These are phyloP conservation scores for Phaeomoniella chlamydospora DNA, from an alignment of 2,329 filamentous ascomycete species.

Conservation along the genomic window DNA sequence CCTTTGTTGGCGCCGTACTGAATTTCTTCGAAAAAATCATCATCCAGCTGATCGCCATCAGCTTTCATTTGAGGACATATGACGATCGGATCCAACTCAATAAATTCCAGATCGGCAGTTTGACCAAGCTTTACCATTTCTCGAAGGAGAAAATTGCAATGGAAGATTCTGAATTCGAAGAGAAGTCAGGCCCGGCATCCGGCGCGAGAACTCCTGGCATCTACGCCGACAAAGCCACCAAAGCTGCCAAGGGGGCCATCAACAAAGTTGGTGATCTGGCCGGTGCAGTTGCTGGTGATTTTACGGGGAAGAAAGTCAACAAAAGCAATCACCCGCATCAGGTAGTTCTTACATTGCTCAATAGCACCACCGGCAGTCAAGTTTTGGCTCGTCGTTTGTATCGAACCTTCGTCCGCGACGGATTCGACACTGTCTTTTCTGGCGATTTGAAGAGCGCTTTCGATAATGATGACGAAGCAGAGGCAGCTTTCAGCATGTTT, in stretches of 20 bases:
- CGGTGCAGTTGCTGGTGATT: constrained; percentile 75
- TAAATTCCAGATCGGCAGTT: constrained; percentile 67
- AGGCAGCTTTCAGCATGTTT: constrained; percentile 80
- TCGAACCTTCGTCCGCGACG: constrained; percentile 65
- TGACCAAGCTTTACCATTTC: constrained; percentile 50
- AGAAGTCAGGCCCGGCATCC: constrained; percentile 35
- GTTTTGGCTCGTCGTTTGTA: constrained; percentile 78
- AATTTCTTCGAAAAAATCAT: constrained; percentile 88
- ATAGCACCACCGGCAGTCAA: constrained; percentile 59
- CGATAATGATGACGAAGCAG: constrained; percentile 68
- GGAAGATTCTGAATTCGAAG: constrained; percentile 64
- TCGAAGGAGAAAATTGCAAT: constrained; percentile 50
- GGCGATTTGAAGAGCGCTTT: constrained; percentile 73
- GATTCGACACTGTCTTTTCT: constrained; percentile 58
- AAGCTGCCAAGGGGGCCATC: constrained; percentile 60
- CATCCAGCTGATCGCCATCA: constrained; percentile 87
- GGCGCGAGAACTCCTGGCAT: constrained; percentile 62
- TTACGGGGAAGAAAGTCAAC: constrained; percentile 59
- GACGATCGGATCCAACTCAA: constrained; percentile 82
- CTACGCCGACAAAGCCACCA: constrained; percentile 52
- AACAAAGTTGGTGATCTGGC: constrained; percentile 75
- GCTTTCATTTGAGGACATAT: constrained; percentile 84
- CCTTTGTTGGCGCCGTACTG: constrained; percentile 66
- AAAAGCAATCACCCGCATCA: constrained; percentile 67
- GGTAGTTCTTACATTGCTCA: constrained; percentile 65